Conservation (phyloP, 352 stramenopile species). For the Phytophthora aleatoria region DNA sequence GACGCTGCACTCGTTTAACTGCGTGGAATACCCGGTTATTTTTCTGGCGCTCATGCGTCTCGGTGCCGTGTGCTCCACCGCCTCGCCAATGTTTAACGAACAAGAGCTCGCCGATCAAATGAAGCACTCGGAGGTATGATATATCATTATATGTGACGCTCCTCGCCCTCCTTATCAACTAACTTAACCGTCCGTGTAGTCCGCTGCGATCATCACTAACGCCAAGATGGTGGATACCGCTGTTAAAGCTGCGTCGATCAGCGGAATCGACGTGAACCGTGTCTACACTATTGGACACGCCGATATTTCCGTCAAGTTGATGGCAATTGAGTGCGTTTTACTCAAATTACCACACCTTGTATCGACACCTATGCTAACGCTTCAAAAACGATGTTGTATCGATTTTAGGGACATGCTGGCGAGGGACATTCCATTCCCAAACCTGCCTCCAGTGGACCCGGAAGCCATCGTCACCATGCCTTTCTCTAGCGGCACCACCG, state of each 20-base stretch:
- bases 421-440: slow-evolving; percentile 32
- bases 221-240: slow-evolving; percentile 32
- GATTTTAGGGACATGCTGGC: slow-evolving; percentile 34
- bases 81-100: slow-evolving; percentile 46
- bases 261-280: slow-evolving; percentile 8
- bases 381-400: neutral
- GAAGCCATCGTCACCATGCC: slow-evolving; percentile 59
- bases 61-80: slow-evolving; percentile 47
- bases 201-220: slow-evolving; percentile 42
- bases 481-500: slow-evolving; percentile 94
- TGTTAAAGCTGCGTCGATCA: slow-evolving; percentile 30
- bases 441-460: slow-evolving; percentile 26
- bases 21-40: slow-evolving; percentile 59
- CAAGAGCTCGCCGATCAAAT: slow-evolving; percentile 47
- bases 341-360: neutral
- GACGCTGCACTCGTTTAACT: slow-evolving; percentile 59
- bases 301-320: slow-evolving; percentile 7
- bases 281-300: slow-evolving; percentile 42
- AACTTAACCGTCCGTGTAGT: slow-evolving; percentile 16
- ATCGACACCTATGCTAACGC: neutral
- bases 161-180: neutral
- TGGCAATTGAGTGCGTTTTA: slow-evolving; percentile 38
- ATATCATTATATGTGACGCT: neutral
- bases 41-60: slow-evolving; percentile 54
- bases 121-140: slow-evolving; percentile 35